phyloP scores from a whole-genome alignment of 768 basidiomycete species.

The Leucocoprinus birnbaumii region DNA sequence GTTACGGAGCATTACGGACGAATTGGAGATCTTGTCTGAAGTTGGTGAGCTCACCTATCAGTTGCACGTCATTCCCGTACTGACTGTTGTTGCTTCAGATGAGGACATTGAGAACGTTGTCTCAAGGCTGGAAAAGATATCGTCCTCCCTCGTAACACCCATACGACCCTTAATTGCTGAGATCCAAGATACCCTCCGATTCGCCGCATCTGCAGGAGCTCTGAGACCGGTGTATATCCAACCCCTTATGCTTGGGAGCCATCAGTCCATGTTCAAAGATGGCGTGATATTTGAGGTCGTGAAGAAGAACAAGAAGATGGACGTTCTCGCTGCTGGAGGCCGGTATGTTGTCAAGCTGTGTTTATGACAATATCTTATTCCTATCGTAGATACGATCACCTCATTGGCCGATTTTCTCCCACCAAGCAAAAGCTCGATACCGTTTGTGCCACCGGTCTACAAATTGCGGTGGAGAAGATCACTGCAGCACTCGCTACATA shows the following conservation, averaged over 20 bases:
- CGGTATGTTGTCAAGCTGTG: constrained; percentile 40
- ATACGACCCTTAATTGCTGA: constrained; percentile 56
- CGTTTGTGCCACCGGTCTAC: constrained; percentile 68
- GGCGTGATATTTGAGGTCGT: constrained; percentile 78
- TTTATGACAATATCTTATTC: not conserved
- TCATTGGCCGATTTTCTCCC: constrained; percentile 60
- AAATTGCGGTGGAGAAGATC: constrained; percentile 80
- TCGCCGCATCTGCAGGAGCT: constrained; percentile 61
- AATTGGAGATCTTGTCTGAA: constrained; percentile 69
- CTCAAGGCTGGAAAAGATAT: constrained; percentile 55
- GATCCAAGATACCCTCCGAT: constrained; percentile 59
- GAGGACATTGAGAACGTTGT: constrained; percentile 60
- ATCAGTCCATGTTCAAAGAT: constrained; percentile 63
- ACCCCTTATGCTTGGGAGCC: constrained; percentile 71
- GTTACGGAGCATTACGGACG: constrained; percentile 63
- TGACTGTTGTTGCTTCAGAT: constrained; percentile 31
- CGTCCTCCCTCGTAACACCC: constrained; percentile 45
- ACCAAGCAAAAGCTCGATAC: constrained; percentile 50
- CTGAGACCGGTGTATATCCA: constrained; percentile 60
- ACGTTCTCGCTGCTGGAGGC: constrained; percentile 80
- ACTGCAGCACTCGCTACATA: constrained; percentile 64
- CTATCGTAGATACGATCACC: constrained; percentile 60
- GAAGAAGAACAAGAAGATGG: constrained; percentile 58
- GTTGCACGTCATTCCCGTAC: not conserved
- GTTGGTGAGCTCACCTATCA: constrained; percentile 39